Base-by-base conservation (phyloP, 2,329 filamentous ascomycete species). In the Rutstroemia sp. region DNA sequence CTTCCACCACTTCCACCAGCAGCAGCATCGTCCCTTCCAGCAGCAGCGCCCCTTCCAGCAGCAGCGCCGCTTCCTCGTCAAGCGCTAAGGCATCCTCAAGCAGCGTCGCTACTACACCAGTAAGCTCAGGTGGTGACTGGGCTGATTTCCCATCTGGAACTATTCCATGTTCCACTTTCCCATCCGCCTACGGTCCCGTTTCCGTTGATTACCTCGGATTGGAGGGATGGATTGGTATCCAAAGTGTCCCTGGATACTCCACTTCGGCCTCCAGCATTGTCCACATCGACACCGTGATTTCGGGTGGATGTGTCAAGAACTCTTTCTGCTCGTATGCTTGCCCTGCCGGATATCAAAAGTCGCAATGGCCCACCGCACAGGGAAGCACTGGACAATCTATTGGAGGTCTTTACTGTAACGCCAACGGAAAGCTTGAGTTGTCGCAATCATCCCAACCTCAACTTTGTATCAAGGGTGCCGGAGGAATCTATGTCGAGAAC, bases 311-410 rank as follows among this genome's bases (percentile, higher is more conserved):
- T 74, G 70, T 66, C 8, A 66, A 76, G 9, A 85, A 83, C 49
- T 74, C 77, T 57, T 91, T 92, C 78, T 96, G 92, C 79, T 95
- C 92, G 2, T 97, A 97, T 68, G 85, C 89, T 56, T 99, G 94
- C 77, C 88, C 89, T n/a, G 74, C 84, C 27, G 92, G 92, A 47
- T 95, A 94, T 73, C 84, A 94, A 72, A 96, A 96, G 81, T 81
- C 87, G 3, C 92, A 97, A 70, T 97, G 91, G 87, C 90, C 94
- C 48, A 64, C 69, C 1, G 77, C 80, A 36, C 94, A 97, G 76
- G 94, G 92, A 56, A 68, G 77, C 39, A 89, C 83, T 51, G 86
- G 86, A 60, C 84, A 97, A 77, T 96, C 92, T 23, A 79, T 96
- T 55, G 94, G 94, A 71, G 94, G 94, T 64, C 74, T 97, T 17